These are phyloP conservation scores for Chaetomium strumarium DNA, from an alignment of 2,329 filamentous ascomycete species.

Conservation along the genomic window DNA sequence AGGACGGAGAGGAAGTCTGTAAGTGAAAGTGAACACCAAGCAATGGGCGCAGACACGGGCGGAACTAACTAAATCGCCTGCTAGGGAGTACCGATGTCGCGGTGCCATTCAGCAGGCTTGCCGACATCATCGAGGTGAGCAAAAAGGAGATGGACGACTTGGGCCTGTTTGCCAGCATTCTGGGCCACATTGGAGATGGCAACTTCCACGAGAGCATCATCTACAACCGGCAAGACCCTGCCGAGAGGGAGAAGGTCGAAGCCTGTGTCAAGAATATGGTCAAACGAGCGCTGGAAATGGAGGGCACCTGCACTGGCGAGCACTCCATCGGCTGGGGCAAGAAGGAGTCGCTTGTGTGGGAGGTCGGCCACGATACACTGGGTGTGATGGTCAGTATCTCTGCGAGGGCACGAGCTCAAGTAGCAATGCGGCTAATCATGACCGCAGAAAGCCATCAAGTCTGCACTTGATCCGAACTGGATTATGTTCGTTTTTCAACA, in stretches of 20 bases:
- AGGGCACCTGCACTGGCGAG: slow-evolving; percentile 86
- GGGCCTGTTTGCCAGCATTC: slow-evolving; percentile 77
- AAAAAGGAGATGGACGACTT: slow-evolving; percentile 86
- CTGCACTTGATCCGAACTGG: slow-evolving; percentile 78
- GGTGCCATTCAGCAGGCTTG: slow-evolving; percentile 68
- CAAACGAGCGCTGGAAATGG: slow-evolving; percentile 84
- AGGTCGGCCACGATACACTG: slow-evolving; percentile 74
- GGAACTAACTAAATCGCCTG: neutral
- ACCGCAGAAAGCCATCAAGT: slow-evolving; percentile 60
- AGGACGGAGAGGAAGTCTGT: slow-evolving; percentile 63
- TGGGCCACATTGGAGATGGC: slow-evolving; percentile 88
- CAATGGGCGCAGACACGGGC: neutral
- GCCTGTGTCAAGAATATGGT: slow-evolving; percentile 86
- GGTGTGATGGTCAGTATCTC: slow-evolving; percentile 58
- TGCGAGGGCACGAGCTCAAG: too few species aligned
- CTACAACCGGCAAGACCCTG: slow-evolving; percentile 65
- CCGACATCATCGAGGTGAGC: slow-evolving; percentile 72
- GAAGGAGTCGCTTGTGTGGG: slow-evolving; percentile 70
- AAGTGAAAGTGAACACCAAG: slow-evolving; percentile 43
- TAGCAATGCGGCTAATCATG: neutral
- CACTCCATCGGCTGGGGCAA: slow-evolving; percentile 83
- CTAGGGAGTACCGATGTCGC: slow-evolving; percentile 76
- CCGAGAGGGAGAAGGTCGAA: slow-evolving; percentile 70
- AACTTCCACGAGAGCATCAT: slow-evolving; percentile 95
- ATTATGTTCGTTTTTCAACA: slow-evolving; percentile 49